Evolutionary conservation across 331 rosid genomes (phyloP), one percentile per base, ranked within the genome.

Genomic region (Prunus yedoensis): DNA sequence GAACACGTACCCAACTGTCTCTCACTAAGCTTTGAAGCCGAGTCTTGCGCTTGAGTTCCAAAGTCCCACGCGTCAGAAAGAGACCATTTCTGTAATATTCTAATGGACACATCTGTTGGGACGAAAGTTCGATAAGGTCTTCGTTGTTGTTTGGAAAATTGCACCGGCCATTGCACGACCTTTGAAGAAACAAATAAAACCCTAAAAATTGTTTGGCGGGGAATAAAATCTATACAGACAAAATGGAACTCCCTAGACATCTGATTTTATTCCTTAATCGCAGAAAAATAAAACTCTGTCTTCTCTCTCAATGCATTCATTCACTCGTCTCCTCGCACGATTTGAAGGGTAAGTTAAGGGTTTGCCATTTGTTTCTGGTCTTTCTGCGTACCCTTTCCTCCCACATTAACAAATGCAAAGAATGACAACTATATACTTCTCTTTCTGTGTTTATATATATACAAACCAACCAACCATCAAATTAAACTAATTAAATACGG

Each of bases 151-250:
- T 80, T 84, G 82, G 83, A 68, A 57, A 78, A 74, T 50, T 66
- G 82, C 82, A 77, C 89, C 93, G 90, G 63, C 97, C 97, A 87
- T 69, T 74, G 96, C 91, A 93, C 97, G 97, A 89, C 92, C 89
- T 81, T 78, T 64, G 57, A 79, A 28, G 58, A 68, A 75, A 69
- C 70, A 74, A 84, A 86, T 71, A 73, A 59, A 64, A 75, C 70
- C 81, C 50, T 66, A 61, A 68, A 23, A 41, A n/a, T 8, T 17
- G 25, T 47, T 30, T 54, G 30, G n/a, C 4, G 21, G 57, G 77
- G 85, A 87, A 89, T 83, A 84, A 75, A 86, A 87, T 86, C 90
- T 76, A 82, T 59, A 84, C 64, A 76, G 50, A 49, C 32, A 25
- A 66, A 38, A 28, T 73, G 64, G 64, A 52, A 57, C 73, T 72